These are phyloP conservation scores for Corylus avellana DNA, from an alignment of 306 rosid genomes.

Conservation along the genomic window DNA sequence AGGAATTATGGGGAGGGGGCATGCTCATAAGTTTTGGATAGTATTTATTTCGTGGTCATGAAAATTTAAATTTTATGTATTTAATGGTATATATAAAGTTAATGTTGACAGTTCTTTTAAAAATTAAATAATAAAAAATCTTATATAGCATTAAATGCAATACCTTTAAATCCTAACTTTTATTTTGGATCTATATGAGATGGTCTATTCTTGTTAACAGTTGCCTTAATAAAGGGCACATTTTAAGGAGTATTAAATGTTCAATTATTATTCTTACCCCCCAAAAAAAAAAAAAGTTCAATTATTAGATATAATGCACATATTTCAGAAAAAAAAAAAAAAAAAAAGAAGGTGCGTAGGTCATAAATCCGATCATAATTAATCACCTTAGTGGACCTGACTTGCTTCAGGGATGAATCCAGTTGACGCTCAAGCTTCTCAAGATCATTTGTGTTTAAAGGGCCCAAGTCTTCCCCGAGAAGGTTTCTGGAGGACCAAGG, in stretches of 20 bases:
- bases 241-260: neutral
- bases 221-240: too few relatives aligned
- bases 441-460: constrained; percentile 79
- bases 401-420: constrained; percentile 84
- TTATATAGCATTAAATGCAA: too few relatives aligned
- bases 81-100: too few relatives aligned
- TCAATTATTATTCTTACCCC: neutral
- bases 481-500: constrained; percentile 57
- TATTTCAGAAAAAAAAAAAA: neutral
- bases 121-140: too few relatives aligned
- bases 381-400: constrained; percentile 81
- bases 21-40: too few relatives aligned
- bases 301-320: neutral
- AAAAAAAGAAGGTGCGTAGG: neutral
- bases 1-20: too few relatives aligned
- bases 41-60: too few relatives aligned
- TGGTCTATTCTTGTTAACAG: neutral
- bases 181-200: too few relatives aligned
- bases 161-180: too few relatives aligned
- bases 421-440: constrained; percentile 97
- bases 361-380: neutral
- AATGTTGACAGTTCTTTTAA: too few relatives aligned
- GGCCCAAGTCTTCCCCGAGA: constrained; percentile 94
- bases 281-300: too few relatives aligned
- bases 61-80: too few relatives aligned